Base-by-base conservation (phyloP, 2,329 filamentous ascomycete genomes). In the Blastomyces parvus region DNA sequence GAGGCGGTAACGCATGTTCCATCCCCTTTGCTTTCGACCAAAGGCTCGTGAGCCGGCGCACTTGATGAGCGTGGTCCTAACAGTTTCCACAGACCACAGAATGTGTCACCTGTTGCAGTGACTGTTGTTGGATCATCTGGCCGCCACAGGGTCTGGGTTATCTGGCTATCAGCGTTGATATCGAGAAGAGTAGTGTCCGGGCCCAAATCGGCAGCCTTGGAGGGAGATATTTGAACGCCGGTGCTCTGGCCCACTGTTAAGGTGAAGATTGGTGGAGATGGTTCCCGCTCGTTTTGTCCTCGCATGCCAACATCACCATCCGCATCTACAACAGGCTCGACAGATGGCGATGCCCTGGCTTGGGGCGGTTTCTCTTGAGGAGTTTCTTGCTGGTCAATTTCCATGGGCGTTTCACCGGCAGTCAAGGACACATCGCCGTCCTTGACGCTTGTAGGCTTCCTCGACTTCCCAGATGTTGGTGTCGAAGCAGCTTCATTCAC, bases 161-260 rank as follows among this genome's bases (percentile, higher is more conserved):
- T 76, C 72, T 79, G 76, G 59, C 71, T 70, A 17, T 71, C 68
- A 42, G 67, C 66, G 61, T 71, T 70, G 64, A 74, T 67, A 69
- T 77, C 71, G 38, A 81, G 68, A 27, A 80, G 69, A 64, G 72
- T 73, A 67, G 79, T 79, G 68, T 78, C 71, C 53, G 77, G 74
- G 48, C 72, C 73, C 63, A 82, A 74, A 69, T 81, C 78, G 65
- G 75, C 71, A 55, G 79, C 75, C 71, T 80, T 81, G 71, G 79
- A 77, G 70, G 78, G 76, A 60, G 72, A 72, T 67, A 78, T 80
- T 70, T 81, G 79, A 64, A 81, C 74, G 64, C 76, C 78, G 67
- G 77, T 71, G 69, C 79, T 81, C 62, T 73, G 72, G 59, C 79
- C 79, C 56, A 71, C 78, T 46, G 73, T 75, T 63, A 80, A 67